phyloP scores from a whole-genome alignment of 2,329 filamentous ascomycete genomes.

The Trichoderma asperellum region DNA sequence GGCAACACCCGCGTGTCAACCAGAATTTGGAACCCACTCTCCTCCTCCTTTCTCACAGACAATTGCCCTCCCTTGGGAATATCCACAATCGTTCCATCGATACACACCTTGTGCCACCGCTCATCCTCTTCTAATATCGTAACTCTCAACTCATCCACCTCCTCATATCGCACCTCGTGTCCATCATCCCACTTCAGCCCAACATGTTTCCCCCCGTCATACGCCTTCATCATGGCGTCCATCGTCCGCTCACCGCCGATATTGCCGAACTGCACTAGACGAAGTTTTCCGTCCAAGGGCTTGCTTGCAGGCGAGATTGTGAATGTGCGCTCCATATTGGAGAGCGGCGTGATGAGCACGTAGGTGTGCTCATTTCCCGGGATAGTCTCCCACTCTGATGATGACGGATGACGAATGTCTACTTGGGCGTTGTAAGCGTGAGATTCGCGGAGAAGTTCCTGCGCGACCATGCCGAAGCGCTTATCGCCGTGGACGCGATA shows the following conservation, averaged over 20 bases:
- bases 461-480: conserved; percentile 83
- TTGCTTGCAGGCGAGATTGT: conserved; percentile 74
- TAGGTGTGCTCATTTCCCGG: conserved; percentile 68
- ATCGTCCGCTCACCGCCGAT: conserved; percentile 68
- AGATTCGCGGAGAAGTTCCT: conserved; percentile 65
- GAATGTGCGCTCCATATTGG: conserved; percentile 80
- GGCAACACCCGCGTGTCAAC: conserved; percentile 42
- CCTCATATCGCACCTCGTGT: conserved; percentile 71
- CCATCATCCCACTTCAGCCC: conserved; percentile 55
- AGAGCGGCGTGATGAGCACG: conserved; percentile 74
- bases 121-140: conserved; percentile 68
- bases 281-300: conserved; percentile 71
- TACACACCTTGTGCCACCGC: conserved; percentile 81
- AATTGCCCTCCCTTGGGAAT: conserved; percentile 73
- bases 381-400: conserved; percentile 34
- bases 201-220: conserved; percentile 61
- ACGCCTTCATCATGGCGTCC: conserved; percentile 73
- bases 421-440: conserved; percentile 56
- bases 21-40: conserved; percentile 50
- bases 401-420: conserved; percentile 36
- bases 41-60: conserved; percentile 59
- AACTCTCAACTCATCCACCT: conserved; percentile 69
- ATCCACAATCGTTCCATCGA: conserved; percentile 87
- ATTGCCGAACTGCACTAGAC: conserved; percentile 75
- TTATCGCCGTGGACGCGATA: conserved; percentile 77